phyloP scores from a whole-genome alignment of 225 moss, liverwort and hornwort genomes.

The Polytrichum formosum region DNA sequence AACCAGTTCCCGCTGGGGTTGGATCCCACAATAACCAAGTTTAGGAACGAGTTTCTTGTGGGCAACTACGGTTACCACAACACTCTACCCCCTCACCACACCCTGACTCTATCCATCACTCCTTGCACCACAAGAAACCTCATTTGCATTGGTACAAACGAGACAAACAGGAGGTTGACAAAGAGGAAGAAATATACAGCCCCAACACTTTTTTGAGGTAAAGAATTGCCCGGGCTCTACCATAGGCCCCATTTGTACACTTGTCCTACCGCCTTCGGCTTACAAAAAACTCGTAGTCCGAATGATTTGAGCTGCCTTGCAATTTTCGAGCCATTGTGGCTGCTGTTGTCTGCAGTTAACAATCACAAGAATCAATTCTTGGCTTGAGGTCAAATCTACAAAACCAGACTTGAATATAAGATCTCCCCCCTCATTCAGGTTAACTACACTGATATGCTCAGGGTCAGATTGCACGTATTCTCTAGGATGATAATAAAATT shows the following conservation, averaged over 20 bases:
- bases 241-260: slow-evolving; percentile 48
- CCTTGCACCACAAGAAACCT: background rate
- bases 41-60: slow-evolving; percentile 5
- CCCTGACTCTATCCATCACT: background rate
- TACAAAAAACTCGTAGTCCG: slow-evolving; percentile 61
- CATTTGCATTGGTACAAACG: slow-evolving; percentile 4
- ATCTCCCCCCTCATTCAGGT: background rate
- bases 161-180: background rate
- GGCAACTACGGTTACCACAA: slow-evolving; percentile 1
- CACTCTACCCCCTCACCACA: background rate
- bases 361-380: background rate
- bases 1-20: slow-evolving; percentile 10
- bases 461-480: background rate
- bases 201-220: slow-evolving; percentile 32
- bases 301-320: slow-evolving; percentile 45
- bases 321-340: slow-evolving; percentile 48
- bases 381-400: background rate
- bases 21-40: slow-evolving; percentile 10
- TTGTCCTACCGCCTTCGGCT: slow-evolving; percentile 52
- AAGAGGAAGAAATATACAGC: slow-evolving; percentile 14
- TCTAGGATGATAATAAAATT: no score
- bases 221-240: slow-evolving; percentile 47
- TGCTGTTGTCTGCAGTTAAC: slow-evolving; percentile 24
- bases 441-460: background rate
- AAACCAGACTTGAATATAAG: background rate